Base-by-base conservation (phyloP, 2,329 filamentous ascomycete genomes). In the Trichoderma polysporum region DNA sequence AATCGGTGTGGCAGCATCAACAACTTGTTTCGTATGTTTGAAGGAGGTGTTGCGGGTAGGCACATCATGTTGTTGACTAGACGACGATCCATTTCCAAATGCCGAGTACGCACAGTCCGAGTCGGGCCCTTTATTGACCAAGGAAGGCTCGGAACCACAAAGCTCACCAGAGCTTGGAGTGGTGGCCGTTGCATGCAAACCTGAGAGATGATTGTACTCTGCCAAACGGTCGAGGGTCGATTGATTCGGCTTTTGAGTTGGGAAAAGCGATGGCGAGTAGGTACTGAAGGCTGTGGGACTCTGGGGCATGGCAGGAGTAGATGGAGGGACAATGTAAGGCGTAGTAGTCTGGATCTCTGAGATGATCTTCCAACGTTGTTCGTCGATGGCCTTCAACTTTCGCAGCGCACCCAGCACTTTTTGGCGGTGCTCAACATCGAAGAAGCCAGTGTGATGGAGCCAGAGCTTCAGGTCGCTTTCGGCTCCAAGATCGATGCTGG, bases 371-470 rank as follows among this genome's bases (percentile, higher is more conserved):
- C 49, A 56, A n/a, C 68, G 69, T 59, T 73, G 70, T 13, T 69
- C 68, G 9, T 74, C 70, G 17, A 74, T 63, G 9, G 47, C 56
- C 13, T 62, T 62, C 3, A 74, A 68, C 33, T 69, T 68, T 33
- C 68, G 65, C 41, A 72, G 47, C 3, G 58, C 39, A 4, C 63
- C 31, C 33, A 75, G 67, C 1, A 70, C 61, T 10, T 62, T 68
- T 4, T 54, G 64, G 19, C 73, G 70, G 37, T 72, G 62, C 4
- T 58, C 53, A 12, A 45, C 2, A 50, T 75, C 69, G 54, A 72
- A 73, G 62, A 66, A 75, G 19, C 73, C 57, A 1, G 74, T 74
- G 29, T 74, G 64, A n/a, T 72, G 57, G 15, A 75, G 68, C 74
- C 73, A 75, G 15, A 71, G 66, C n/a, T 39, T 50, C 29, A 75